A percentile compares a stretch with the other conserved stretches of the same genome.
phyloP scores from a whole-genome alignment of 1,284 basidiomycete genomes.

The Stygiomarasmius scandens region DNA sequence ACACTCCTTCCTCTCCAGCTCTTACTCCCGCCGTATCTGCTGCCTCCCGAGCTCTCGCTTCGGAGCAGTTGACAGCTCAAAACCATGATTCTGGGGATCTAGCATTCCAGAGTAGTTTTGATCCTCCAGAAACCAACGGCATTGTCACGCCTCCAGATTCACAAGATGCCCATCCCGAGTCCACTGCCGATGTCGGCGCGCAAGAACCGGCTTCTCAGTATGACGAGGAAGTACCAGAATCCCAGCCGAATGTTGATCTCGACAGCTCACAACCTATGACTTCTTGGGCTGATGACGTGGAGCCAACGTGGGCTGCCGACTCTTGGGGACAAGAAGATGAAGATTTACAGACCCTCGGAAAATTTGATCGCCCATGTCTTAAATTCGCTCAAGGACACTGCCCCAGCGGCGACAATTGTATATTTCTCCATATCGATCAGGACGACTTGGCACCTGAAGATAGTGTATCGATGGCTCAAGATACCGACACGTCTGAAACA shows the following conservation, averaged over 20 bases:
- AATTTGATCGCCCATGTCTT: slow-evolving; percentile 28
- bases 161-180: background rate
- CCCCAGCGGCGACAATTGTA: slow-evolving; percentile 31
- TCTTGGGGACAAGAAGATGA: background rate
- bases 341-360: slow-evolving; percentile 1
- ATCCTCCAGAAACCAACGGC: too few relatives aligned
- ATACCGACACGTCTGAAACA: background rate
- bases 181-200: background rate
- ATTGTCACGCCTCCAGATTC: background rate
- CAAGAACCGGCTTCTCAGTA: background rate
- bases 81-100: too few relatives aligned
- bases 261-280: background rate
- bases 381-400: slow-evolving; percentile 38
- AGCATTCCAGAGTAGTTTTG: too few relatives aligned
- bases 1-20: background rate
- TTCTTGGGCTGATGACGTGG: background rate
- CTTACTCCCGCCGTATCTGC: background rate
- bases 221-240: background rate
- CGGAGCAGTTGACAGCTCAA: too few relatives aligned
- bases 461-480: background rate
- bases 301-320: background rate
- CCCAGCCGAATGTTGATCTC: background rate
- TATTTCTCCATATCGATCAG: slow-evolving; percentile 28
- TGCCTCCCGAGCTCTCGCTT: too few relatives aligned
- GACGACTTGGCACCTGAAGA: background rate